A percentile compares a stretch with the other conserved stretches of the same genome.
phyloP scores from a whole-genome alignment of 2,329 filamentous ascomycete genomes.

The Orbilia brochopaga region DNA sequence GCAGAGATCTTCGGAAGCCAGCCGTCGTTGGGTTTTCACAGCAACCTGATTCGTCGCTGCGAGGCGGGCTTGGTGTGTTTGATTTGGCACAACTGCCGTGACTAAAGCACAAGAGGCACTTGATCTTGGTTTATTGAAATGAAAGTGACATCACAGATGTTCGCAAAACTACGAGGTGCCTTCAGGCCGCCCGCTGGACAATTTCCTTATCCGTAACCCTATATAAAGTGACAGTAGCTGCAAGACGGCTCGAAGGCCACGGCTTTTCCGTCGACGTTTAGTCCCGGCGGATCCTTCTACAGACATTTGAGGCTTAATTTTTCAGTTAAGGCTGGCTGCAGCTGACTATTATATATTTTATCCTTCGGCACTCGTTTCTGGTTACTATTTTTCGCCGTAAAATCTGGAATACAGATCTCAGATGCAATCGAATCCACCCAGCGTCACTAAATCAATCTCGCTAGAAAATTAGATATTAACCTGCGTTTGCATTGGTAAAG shows the following conservation, averaged over 20 bases:
- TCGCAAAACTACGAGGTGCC: background rate
- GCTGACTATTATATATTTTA: background rate
- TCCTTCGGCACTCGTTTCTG: background rate
- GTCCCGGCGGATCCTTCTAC: no score
- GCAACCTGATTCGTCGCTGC: constrained; percentile 1
- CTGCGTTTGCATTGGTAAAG: no score
- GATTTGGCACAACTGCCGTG: constrained; percentile 27
- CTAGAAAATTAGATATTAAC: background rate
- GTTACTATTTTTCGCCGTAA: background rate
- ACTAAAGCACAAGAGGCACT: constrained; percentile 19
- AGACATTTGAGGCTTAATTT: no score
- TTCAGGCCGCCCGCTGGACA: background rate
- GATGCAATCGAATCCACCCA: no score
- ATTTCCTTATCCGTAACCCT: background rate
- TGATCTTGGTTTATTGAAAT: background rate
- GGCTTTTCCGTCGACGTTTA: background rate
- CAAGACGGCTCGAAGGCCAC: background rate
- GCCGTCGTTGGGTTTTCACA: constrained; percentile 1
- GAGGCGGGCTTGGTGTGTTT: constrained; percentile 10
- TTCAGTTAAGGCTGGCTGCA: background rate
- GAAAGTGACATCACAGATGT: constrained; percentile 22
- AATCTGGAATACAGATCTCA: no score
- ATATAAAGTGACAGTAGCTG: background rate
- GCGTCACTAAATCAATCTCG: background rate
- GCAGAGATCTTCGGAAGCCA: constrained; percentile 10